These are phyloP conservation scores for Aspergillus texensis DNA, from an alignment of 2,329 filamentous ascomycete species.

Conservation along the genomic window DNA sequence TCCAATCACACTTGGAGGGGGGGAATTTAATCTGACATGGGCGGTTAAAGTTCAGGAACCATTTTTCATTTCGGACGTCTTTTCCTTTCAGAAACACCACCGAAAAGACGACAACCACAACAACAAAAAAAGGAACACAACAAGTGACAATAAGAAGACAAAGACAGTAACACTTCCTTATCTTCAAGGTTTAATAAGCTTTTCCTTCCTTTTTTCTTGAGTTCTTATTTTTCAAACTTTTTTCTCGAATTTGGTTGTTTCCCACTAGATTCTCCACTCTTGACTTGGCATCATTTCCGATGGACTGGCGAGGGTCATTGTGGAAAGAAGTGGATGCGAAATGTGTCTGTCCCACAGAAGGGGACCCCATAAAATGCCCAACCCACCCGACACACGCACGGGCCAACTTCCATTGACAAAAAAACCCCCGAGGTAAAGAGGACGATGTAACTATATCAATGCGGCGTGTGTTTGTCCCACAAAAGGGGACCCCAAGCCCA, in stretches of 20 bases:
- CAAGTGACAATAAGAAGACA: background rate
- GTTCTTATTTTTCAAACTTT: background rate
- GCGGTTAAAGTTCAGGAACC: constrained; percentile 4
- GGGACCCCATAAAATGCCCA: background rate
- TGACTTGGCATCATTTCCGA: background rate
- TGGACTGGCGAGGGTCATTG: background rate
- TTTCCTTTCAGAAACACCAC: background rate
- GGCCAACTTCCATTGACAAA: background rate
- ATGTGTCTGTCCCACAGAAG: background rate
- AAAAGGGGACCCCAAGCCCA: background rate
- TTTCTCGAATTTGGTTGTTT: background rate
- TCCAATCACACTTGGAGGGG: background rate
- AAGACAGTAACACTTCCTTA: background rate
- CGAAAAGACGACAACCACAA: background rate
- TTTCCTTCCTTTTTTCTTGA: background rate
- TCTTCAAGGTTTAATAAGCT: background rate
- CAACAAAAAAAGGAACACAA: background rate
- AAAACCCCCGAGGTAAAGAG: background rate
- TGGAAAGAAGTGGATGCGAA: background rate
- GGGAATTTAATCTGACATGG: background rate
- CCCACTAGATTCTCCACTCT: background rate
- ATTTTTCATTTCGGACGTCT: background rate
- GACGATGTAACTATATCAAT: background rate
- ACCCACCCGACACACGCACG: background rate
- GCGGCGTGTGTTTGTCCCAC: background rate